These are phyloP conservation scores for Decorospora gaudefroyi DNA, from an alignment of 2,329 filamentous ascomycete genomes.

Conservation along the genomic window DNA sequence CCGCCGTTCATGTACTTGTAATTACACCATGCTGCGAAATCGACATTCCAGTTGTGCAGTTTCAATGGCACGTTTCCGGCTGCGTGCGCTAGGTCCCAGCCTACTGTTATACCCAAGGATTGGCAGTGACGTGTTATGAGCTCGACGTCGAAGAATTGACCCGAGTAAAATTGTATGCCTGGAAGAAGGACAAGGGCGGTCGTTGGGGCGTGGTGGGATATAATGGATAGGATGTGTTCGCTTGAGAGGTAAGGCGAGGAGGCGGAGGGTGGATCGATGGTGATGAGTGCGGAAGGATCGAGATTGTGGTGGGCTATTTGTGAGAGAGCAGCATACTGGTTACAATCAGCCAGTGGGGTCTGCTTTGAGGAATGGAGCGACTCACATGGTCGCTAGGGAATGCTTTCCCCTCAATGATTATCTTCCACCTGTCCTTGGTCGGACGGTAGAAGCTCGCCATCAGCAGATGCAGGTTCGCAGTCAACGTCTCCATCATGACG, in stretches of 20 bases:
- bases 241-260: slow-evolving; percentile 67
- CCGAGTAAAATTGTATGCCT: slow-evolving; percentile 90
- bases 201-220: slow-evolving; percentile 72
- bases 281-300: slow-evolving; percentile 70
- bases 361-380: neutral
- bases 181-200: slow-evolving; percentile 80
- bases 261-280: slow-evolving; percentile 65
- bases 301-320: slow-evolving; percentile 74
- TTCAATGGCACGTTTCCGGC: slow-evolving; percentile 79
- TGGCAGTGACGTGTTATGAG: slow-evolving; percentile 79
- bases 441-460: slow-evolving; percentile 85
- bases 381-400: slow-evolving; percentile 82
- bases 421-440: slow-evolving; percentile 68
- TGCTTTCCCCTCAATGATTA: slow-evolving; percentile 86
- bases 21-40: slow-evolving; percentile 91
- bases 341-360: slow-evolving; percentile 1
- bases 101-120: slow-evolving; percentile 70
- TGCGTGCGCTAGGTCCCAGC: slow-evolving; percentile 89
- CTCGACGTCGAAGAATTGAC: slow-evolving; percentile 82
- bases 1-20: slow-evolving; percentile 94
- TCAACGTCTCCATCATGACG: slow-evolving; percentile 86
- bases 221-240: slow-evolving; percentile 70
- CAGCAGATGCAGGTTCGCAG: slow-evolving; percentile 77
- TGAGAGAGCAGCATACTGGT: slow-evolving; percentile 78
- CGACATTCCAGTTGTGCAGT: slow-evolving; percentile 86